phyloP scores from a whole-genome alignment of 352 stramenopile genomes.

The Aphanomyces invadans region DNA sequence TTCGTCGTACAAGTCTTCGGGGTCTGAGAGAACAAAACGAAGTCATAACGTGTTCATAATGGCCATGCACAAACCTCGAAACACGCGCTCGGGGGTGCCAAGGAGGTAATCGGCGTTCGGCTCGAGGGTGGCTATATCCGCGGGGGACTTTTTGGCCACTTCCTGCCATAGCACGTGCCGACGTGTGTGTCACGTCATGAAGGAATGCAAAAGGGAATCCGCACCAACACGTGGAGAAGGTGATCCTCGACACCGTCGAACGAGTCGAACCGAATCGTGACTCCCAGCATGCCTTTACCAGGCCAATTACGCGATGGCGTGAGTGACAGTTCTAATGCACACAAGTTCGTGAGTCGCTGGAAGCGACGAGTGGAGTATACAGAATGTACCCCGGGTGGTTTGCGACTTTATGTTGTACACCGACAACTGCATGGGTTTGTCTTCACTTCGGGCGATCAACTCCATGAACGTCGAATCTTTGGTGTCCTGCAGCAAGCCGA shows the following conservation, averaged over 20 bases:
- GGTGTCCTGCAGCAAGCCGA: slow-evolving; percentile 48
- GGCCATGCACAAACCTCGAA: slow-evolving; percentile 35
- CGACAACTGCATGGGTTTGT: slow-evolving; percentile 53
- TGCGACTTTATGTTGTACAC: slow-evolving; percentile 82
- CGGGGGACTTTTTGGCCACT: slow-evolving; percentile 85
- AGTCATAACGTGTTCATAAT: not conserved
- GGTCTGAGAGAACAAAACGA: slow-evolving; percentile 28
- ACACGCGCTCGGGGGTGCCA: slow-evolving; percentile 86
- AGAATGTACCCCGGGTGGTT: slow-evolving; percentile 38
- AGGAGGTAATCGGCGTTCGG: slow-evolving; percentile 91
- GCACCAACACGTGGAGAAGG: slow-evolving; percentile 89
- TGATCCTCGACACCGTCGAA: slow-evolving; percentile 94
- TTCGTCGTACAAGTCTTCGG: slow-evolving; percentile 85
- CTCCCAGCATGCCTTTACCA: slow-evolving; percentile 91
- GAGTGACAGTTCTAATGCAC: slow-evolving; percentile 54
- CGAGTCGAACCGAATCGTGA: slow-evolving; percentile 97
- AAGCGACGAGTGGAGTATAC: not conserved
- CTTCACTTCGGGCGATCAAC: slow-evolving; percentile 83
- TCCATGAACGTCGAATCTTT: slow-evolving; percentile 87
- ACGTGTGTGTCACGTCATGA: too few relatives aligned
- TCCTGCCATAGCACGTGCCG: slow-evolving; percentile 33
- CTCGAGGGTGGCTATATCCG: slow-evolving; percentile 81
- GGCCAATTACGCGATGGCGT: slow-evolving; percentile 89
- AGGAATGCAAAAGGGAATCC: slow-evolving; percentile 16
- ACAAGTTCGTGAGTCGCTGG: too few relatives aligned